A percentile compares a stretch with the other conserved stretches of the same genome.
Evolutionary conservation across 257 asterid species (phyloP).

Genomic region (Ligustrum vulgare): DNA sequence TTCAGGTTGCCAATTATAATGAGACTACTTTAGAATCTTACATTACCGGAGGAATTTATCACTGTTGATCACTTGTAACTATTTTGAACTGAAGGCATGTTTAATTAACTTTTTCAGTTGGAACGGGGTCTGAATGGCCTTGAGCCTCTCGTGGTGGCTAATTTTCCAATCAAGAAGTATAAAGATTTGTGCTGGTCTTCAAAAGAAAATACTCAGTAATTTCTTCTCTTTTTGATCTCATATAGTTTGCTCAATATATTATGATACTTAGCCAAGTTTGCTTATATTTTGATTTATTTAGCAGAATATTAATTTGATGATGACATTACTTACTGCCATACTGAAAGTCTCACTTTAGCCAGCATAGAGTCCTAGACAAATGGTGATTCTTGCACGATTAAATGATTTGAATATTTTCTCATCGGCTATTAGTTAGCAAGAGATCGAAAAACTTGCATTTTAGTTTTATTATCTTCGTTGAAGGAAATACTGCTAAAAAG

Average conservation of each 20-base stretch:
- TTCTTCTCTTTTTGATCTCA: conserved; percentile 11
- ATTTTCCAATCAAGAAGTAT: conserved; percentile 64
- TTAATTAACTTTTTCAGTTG: conserved; percentile 39
- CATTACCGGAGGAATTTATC: neutral
- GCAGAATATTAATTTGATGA: neutral
- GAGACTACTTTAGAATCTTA: neutral
- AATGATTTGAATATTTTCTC: neutral
- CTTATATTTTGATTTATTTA: neutral
- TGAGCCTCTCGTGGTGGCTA: conserved; percentile 65
- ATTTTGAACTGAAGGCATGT: conserved; percentile 14
- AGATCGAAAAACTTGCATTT: neutral
- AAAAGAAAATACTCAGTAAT: conserved; percentile 75
- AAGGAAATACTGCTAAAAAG: neutral
- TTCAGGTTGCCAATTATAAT: conserved; percentile 2
- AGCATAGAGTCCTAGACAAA: neutral
- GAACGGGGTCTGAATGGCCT: conserved; percentile 79
- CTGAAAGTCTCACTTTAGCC: neutral
- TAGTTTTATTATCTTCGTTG: neutral
- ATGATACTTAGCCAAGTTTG: neutral
- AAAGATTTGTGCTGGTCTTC: conserved; percentile 57
- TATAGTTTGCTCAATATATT: neutral
- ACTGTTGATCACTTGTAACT: conserved; percentile 18
- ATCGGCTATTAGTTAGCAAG: neutral
- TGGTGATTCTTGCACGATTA: neutral
- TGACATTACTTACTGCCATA: neutral